Evolutionary conservation across 257 asterid genomes (phyloP).

Genomic region (Parsonsia alboflavescens): DNA sequence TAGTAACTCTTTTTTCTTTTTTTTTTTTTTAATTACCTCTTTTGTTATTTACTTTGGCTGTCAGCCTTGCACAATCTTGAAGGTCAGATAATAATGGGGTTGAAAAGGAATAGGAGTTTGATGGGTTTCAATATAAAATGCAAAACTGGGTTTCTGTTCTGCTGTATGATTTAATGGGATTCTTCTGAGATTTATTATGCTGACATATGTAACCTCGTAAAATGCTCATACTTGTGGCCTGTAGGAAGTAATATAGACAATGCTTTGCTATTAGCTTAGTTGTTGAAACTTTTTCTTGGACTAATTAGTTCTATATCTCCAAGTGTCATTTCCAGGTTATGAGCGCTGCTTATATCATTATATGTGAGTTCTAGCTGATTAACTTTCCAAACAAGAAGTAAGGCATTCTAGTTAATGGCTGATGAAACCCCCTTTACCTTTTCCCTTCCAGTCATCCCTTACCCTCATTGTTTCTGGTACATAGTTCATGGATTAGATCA

Average conservation of each 20-base stretch:
- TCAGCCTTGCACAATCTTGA: background rate
- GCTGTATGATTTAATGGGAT: background rate
- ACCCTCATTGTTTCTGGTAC: background rate
- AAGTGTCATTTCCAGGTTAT: background rate
- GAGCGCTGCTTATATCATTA: no score
- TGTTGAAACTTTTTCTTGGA: background rate
- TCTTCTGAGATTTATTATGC: background rate
- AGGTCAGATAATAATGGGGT: background rate
- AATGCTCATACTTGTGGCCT: background rate
- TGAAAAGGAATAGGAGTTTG: background rate
- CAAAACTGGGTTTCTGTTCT: background rate
- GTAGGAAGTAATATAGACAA: background rate
- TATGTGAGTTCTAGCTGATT: background rate
- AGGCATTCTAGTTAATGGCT: background rate
- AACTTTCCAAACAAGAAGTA: background rate
- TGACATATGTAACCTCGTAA: background rate
- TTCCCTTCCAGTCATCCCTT: background rate
- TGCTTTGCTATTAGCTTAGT: background rate
- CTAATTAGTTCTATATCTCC: background rate
- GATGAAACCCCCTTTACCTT: background rate
- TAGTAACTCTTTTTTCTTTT: background rate
- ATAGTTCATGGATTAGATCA: background rate
- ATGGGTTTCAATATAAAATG: background rate
- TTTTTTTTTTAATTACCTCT: background rate
- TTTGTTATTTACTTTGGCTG: background rate